Evolutionary conservation across 306 rosid genomes (phyloP).

Genomic region (Vicia villosa): DNA sequence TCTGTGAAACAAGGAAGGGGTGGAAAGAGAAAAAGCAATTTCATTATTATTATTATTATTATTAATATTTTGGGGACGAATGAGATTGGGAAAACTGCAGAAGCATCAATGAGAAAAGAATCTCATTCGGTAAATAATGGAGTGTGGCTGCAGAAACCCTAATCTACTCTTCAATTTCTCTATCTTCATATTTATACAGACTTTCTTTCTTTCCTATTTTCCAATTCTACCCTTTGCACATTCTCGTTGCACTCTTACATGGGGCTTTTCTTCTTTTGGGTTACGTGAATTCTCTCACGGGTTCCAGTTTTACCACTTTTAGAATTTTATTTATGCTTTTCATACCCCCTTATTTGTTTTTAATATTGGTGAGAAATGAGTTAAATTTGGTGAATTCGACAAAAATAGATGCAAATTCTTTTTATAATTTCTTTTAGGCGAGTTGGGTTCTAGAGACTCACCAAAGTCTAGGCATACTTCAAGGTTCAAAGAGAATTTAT

Average conservation of each 20-base stretch:
- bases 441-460: too few relatives aligned
- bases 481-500: too few relatives aligned
- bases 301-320: too few relatives aligned
- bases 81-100: too few relatives aligned
- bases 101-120: background rate
- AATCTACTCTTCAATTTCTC: background rate
- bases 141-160: conserved; percentile 23
- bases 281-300: too few relatives aligned
- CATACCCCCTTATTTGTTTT: background rate
- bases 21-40: background rate
- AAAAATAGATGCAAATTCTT: too few relatives aligned
- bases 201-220: background rate
- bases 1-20: background rate
- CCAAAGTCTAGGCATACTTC: too few relatives aligned
- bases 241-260: background rate
- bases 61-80: too few relatives aligned
- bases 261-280: background rate
- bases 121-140: background rate
- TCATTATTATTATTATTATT: too few relatives aligned
- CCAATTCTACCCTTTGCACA: background rate
- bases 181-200: background rate
- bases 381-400: too few relatives aligned
- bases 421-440: too few relatives aligned
- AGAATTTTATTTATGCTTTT: background rate
- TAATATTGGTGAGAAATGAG: background rate